Evolutionary conservation across 768 basidiomycete species (phyloP), one percentile per base, ranked within the genome.

Genomic region (Pulveroboletus ravenelii): DNA sequence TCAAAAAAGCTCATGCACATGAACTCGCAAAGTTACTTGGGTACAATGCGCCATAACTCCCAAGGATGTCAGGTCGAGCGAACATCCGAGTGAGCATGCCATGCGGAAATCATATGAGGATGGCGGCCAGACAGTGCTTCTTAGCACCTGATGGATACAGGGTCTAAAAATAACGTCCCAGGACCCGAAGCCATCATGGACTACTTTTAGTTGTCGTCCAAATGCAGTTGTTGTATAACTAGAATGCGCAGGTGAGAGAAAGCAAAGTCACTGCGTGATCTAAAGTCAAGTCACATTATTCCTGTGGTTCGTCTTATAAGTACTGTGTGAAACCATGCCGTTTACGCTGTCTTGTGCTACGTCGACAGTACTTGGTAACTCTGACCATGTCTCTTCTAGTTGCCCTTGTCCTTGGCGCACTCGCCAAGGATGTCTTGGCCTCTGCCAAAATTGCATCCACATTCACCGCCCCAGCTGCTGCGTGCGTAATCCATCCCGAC

Each of bases 401-500:
- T 20, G 6, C 15, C 56, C 45, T 47, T 42, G 39, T 54, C 31
- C 50, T 63, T 23, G 50, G 46, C 27, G 55, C 55, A 17, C 57
- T 64, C 23, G 51, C 53, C 45, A 51, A 36, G 31, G 5, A 27
- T 27, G 25, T 4, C 25, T 34, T 46, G 5, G 50, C 47, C 44
- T 54, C 45, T 46, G 62, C 59, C 7, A 54, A 54, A 36, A 45
- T 63, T 18, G 59, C 55, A 6, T 17, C 54, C n/a, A 55, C 55
- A 3, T 63, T 67, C 39, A 67, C 67, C 25, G 45, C 63, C 2
- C 67, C 65, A 15, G 65, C 67, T 15, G 44, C 67, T 25, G 40
- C 62, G 65, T 67, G 52, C 51, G 67, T 25, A 32, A 5, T 10
- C 15, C 14, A 10, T 29, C 2, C 39, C 13, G 36, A 18, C 35